Evolutionary conservation across 2,329 filamentous ascomycete species (phyloP), one percentile per base, ranked within the genome.

Genomic region (Uncinocarpus reesii): DNA sequence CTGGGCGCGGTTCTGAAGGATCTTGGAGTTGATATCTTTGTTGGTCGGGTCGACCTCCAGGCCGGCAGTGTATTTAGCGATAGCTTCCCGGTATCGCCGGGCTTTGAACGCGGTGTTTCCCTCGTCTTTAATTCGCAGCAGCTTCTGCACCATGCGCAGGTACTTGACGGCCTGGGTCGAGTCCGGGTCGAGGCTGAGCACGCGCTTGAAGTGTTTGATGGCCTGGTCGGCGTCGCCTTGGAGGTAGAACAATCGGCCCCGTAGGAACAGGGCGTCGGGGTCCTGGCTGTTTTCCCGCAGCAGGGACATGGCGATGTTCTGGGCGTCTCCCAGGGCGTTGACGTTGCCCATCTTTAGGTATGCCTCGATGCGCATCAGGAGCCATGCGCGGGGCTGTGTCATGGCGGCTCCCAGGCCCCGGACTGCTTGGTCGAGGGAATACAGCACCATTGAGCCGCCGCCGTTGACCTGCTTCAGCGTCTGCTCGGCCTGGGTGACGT

Each of bases 221-320:
- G 92, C 90, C 74, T 95, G 94, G 2, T 93, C 86, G 60, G 95
- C 95, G 57, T 98, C 92, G 24, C 92, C 92, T 63, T 92, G 86
- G 3, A 81, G 83, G 60, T 96, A 96, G 42, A 95, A 76, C 13
- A 87, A 84, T 54, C 88, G 80, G 20, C 90, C 92, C 41, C 90
- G 80, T 44, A 98, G 78, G 4, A 95, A 86, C 54, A 98, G 72
- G 1, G 90, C 92, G 69, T 98, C 92, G 1, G 92, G 89, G 61
- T 98, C 92, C 63, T 90, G 84, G 64, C 75, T 87, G 71, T 96
- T 96, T 62, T 78, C 75, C 46, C 92, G 80, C 53, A 98, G 74
- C 57, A 98, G 69, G 2, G 78, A 79, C 79, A 95, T 95, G 58
- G 88, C 88, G 47, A 96, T 80, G 62, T 89, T 93, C 68, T 94